Percentiles rank a stretch among this genome's conserved stretches.
Evolutionary conservation across 805 yeast genomes (phyloP).

Genomic region (Brettanomyces nanus): DNA sequence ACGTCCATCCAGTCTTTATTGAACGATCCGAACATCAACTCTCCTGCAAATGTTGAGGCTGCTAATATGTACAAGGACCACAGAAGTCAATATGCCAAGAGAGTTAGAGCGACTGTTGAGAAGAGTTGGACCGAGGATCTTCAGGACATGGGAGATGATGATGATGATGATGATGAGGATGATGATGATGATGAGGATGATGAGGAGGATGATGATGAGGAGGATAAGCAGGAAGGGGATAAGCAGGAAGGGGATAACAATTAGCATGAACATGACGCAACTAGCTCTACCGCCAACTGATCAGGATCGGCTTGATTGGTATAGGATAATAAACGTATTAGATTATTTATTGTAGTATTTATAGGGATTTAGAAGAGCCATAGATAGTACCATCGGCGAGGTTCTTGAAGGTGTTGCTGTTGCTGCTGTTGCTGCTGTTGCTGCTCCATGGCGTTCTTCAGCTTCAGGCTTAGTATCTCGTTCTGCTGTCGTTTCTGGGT

Average conservation of each 20-base stretch:
- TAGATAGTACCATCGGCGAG: constrained; percentile 42
- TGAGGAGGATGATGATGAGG: no score
- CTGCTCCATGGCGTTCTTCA: not conserved
- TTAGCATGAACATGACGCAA: no score
- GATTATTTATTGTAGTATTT: constrained; percentile 17
- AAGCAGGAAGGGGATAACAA: no score
- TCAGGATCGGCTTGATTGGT: no score
- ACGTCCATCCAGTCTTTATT: constrained; percentile 87
- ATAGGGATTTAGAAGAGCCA: no score
- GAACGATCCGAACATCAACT: constrained; percentile 92
- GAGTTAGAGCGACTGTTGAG: constrained; percentile 93
- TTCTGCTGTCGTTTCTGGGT: constrained; percentile 7
- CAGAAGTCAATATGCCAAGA: constrained; percentile 79
- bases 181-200: no score
- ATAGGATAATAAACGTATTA: constrained; percentile 4
- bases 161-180: no score
- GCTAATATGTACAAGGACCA: constrained; percentile 94
- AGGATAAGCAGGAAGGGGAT: no score
- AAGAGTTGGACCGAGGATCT: constrained; percentile 86
- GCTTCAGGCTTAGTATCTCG: constrained; percentile 9
- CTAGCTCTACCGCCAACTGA: no score
- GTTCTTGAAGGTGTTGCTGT: not conserved
- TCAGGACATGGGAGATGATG: constrained; percentile 46
- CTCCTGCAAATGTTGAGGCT: constrained; percentile 98
- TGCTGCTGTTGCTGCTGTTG: not conserved